Base-by-base conservation (phyloP, 805 yeast species). In the Wickerhamiella allomyrinae region DNA sequence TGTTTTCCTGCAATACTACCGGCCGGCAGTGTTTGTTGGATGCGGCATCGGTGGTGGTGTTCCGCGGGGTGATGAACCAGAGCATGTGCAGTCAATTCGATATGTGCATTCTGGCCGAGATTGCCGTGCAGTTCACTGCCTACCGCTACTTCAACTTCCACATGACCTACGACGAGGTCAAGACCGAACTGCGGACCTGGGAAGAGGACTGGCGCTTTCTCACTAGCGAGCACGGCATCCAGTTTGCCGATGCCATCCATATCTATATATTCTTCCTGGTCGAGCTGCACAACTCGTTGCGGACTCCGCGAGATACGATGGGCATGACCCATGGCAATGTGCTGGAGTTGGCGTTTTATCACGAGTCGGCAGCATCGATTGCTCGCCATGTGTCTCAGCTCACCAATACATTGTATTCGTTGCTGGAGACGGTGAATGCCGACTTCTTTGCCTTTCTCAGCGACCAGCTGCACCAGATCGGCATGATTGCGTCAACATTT, bases 51-150 rank as follows among this genome's bases (percentile, higher is more conserved):
- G 56, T 78, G 35, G 74, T 73, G 44, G 70, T 73, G 45, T 75
- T 83, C 46, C 66, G 75, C 8, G 67, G 73, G 17, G 70, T 79
- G 1, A 60, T 77, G 39, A 73, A 75, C 31, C 58, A 74, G 29
- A 65, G 76, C 4, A 64, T 72, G 27, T 73, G 86, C 2, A 78
- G 86, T 5, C 79, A 79, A 53, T 82, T 81, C 56, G 94, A 82
- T 55, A 84, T 82, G n/a, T 61, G 91, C 45, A 79, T 82, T 74
- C 77, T 80, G 7, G 77, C 85, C 33, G 93, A 82, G 57, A 74
- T 79, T 40, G 71, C 76, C 15, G 65, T 79, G 9, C 73, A 77
- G 41, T 56, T 72, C 14, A 66, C 74, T 10, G 65, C 77, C 0
- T 79, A 79, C 58, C 71, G 71, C 43, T 78, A 66, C 55, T 61